Percentiles rank a stretch among this genome's conserved stretches.
phyloP scores from a whole-genome alignment of 2,329 filamentous ascomycete species.

The Ramularia collo-cygni region DNA sequence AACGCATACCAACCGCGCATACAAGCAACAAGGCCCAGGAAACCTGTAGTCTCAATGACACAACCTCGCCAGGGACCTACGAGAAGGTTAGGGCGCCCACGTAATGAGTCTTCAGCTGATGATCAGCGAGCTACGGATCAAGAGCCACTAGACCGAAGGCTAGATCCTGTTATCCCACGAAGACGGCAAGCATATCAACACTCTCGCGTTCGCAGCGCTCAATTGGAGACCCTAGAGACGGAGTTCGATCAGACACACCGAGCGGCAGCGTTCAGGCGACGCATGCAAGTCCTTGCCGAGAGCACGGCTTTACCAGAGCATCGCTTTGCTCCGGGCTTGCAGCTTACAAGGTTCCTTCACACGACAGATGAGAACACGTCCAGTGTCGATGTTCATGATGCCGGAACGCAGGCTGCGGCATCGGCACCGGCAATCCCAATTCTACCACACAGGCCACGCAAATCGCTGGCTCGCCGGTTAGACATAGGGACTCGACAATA shows the following conservation, averaged over 20 bases:
- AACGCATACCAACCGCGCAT: no score
- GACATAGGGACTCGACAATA: slow-evolving; percentile 41
- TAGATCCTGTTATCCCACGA: no score
- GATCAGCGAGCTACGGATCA: no score
- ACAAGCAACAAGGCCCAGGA: no score
- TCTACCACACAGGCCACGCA: slow-evolving; percentile 24
- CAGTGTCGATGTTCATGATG: neutral
- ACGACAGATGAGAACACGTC: neutral
- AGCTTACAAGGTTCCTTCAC: slow-evolving; percentile 22
- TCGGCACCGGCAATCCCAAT: neutral
- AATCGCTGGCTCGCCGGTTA: slow-evolving; percentile 37
- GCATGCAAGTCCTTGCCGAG: slow-evolving; percentile 26
- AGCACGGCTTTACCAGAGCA: slow-evolving; percentile 13
- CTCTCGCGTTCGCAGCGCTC: slow-evolving; percentile 27
- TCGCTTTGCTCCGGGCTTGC: slow-evolving; percentile 21
- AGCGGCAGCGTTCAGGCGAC: slow-evolving; percentile 32
- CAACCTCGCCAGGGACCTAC: slow-evolving; percentile 1
- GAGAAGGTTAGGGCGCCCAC: neutral
- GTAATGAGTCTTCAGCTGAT: no score
- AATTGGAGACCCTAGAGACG: slow-evolving; percentile 39
- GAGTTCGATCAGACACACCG: slow-evolving; percentile 31
- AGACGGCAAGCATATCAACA: no score
- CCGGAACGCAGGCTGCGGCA: slow-evolving; percentile 1
- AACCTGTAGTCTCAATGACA: no score
- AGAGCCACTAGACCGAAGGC: no score